Conservation (phyloP, 345 rosid species). For the Isatis tinctoria region DNA sequence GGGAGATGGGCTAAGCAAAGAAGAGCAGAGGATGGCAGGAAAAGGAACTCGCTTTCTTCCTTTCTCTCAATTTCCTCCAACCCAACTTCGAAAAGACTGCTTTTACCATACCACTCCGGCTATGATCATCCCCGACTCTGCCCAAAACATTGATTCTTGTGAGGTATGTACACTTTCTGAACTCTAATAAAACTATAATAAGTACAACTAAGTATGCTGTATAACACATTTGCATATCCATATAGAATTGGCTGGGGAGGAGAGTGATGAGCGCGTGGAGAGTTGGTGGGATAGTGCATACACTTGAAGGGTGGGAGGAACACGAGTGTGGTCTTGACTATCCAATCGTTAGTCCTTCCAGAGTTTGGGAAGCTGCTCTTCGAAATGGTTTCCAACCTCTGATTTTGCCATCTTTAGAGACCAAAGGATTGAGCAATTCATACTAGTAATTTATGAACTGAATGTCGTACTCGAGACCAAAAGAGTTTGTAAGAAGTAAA, state of each 20-base stretch:
- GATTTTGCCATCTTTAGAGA: conserved; percentile 12
- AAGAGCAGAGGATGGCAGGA: conserved; percentile 51
- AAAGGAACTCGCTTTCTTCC: conserved; percentile 61
- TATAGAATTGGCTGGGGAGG: conserved; percentile 69
- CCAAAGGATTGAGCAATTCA: not conserved
- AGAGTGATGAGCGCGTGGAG: conserved; percentile 82
- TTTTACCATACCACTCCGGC: conserved; percentile 58
- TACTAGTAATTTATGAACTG: not conserved
- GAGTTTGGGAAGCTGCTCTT: conserved; percentile 59
- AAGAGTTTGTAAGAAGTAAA: not conserved
- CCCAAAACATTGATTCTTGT: conserved; percentile 70
- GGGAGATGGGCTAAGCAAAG: conserved; percentile 45
- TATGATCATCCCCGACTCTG: conserved; percentile 44
- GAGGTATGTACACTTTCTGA: conserved; percentile 37
- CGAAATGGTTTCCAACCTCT: conserved; percentile 55
- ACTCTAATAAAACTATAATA: not conserved
- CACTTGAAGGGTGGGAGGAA: conserved; percentile 57
- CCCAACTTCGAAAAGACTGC: conserved; percentile 44
- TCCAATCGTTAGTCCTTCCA: conserved; percentile 28
- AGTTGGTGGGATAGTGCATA: conserved; percentile 59
- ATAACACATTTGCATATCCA: not conserved
- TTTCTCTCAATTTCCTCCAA: conserved; percentile 57
- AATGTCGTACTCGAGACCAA: not conserved
- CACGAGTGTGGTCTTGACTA: conserved; percentile 51
- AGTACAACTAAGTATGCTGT: not conserved